Evolutionary conservation across 345 rosid species (phyloP).

Genomic region (Lumnitzera racemosa): DNA sequence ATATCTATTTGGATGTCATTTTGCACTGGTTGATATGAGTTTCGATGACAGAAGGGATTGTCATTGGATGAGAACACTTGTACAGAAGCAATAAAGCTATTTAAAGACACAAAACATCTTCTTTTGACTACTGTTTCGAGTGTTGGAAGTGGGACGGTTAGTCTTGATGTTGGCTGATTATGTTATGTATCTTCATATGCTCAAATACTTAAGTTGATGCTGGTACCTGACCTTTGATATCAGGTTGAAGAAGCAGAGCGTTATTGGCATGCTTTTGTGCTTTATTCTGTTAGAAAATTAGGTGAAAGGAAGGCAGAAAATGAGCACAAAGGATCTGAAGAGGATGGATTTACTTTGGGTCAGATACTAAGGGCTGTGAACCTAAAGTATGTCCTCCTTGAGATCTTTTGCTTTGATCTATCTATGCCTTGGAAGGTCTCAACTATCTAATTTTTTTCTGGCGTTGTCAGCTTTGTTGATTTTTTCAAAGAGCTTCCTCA

Average conservation of each 20-base stretch:
- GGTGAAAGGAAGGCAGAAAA: constrained; percentile 34
- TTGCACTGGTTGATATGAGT: background rate
- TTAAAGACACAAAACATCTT: constrained; percentile 60
- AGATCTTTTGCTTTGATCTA: constrained; percentile 1
- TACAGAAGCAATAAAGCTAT: constrained; percentile 44
- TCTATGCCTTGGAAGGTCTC: background rate
- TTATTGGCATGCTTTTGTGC: constrained; percentile 78
- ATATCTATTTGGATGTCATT: background rate
- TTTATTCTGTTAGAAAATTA: constrained; percentile 56
- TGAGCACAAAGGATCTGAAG: constrained; percentile 22
- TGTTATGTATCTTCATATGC: background rate
- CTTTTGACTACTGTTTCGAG: constrained; percentile 27
- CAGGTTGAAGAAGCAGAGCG: constrained; percentile 85
- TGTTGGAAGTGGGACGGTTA: constrained; percentile 6
- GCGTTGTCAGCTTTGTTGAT: constrained; percentile 56
- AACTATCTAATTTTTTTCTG: constrained; percentile 2
- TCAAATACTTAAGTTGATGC: background rate
- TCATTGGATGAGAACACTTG: constrained; percentile 44
- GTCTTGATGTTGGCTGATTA: background rate
- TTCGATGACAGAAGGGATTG: constrained; percentile 46
- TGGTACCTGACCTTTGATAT: background rate
- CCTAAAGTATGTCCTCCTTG: constrained; percentile 48
- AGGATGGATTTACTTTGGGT: constrained; percentile 49
- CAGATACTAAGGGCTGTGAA: constrained; percentile 63
- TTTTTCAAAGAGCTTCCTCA: constrained; percentile 91